Evolutionary conservation across 371 early-diverging fungal genomes (phyloP).

Genomic region (Mortierella sp.): DNA sequence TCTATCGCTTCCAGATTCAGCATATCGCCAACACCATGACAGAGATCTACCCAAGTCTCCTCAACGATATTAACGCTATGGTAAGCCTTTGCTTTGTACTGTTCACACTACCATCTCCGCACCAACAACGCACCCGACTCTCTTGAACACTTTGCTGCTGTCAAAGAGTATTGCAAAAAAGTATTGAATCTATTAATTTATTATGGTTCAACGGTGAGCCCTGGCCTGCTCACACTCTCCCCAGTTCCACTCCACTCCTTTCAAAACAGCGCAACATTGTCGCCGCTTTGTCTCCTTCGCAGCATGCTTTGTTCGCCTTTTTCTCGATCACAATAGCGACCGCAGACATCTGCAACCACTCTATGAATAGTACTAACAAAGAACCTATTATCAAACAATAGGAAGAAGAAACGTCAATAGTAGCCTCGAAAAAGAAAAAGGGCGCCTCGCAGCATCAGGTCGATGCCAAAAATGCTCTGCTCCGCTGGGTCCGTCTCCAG

Average conservation of each 20-base stretch:
- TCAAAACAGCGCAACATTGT: background rate
- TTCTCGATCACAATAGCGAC: background rate
- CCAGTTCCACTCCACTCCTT: background rate
- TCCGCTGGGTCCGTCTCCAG: slow-evolving; percentile 73
- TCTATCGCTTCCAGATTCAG: slow-evolving; percentile 79
- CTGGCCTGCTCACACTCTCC: slow-evolving; percentile 1
- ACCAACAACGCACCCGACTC: background rate
- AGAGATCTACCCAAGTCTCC: slow-evolving; percentile 42
- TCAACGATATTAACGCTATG: slow-evolving; percentile 40
- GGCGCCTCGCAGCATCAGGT: slow-evolving; percentile 54
- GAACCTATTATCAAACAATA: background rate
- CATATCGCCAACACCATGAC: slow-evolving; percentile 60
- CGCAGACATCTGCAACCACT: background rate
- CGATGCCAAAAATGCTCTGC: slow-evolving; percentile 65
- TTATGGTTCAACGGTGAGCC: slow-evolving; percentile 24
- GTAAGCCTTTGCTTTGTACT: slow-evolving; percentile 17
- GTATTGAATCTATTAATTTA: slow-evolving; percentile 18
- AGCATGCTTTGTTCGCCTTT: background rate
- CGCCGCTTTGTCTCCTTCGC: background rate
- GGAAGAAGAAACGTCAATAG: slow-evolving; percentile 3
- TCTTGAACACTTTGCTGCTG: background rate
- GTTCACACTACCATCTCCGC: slow-evolving; percentile 3
- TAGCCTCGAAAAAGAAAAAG: slow-evolving; percentile 41
- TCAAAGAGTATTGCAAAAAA: background rate
- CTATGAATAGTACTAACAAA: background rate